phyloP scores from a whole-genome alignment of 2,329 filamentous ascomycete genomes.

The Clonostachys chloroleuca region DNA sequence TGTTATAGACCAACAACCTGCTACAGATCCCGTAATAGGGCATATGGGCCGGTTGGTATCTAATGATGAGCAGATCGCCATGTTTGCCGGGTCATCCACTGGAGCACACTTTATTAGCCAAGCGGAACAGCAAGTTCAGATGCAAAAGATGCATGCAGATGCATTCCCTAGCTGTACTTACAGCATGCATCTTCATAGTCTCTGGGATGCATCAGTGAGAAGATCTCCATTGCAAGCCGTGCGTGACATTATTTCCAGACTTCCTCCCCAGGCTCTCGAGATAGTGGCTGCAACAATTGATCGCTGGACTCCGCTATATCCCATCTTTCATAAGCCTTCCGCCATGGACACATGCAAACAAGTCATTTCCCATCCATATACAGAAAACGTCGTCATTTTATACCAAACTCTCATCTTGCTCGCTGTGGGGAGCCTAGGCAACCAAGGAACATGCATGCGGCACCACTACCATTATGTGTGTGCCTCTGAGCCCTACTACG shows the following conservation, averaged over 20 bases:
- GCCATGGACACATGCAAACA: conserved; percentile 5
- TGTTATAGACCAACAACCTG: neutral
- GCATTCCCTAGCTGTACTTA: conserved; percentile 14
- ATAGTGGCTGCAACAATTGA: conserved; percentile 9
- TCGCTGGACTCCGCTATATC: conserved; percentile 9
- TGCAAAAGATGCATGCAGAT: conserved; percentile 11
- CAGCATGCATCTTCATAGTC: conserved; percentile 10
- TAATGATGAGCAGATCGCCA: conserved; percentile 10
- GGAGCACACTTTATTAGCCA: conserved; percentile 18
- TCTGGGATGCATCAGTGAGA: conserved; percentile 7
- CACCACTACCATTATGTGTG: conserved; percentile 12
- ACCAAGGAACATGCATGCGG: conserved; percentile 2
- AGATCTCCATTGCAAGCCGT: neutral
- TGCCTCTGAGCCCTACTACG: conserved; percentile 11
- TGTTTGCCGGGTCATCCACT: conserved; percentile 16
- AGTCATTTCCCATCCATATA: neutral
- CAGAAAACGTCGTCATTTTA: conserved; percentile 1
- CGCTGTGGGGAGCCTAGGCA: conserved; percentile 10
- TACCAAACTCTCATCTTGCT: conserved; percentile 11
- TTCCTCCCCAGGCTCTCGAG: conserved; percentile 6
- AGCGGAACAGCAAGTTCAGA: conserved; percentile 14
- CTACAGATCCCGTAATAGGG: conserved; percentile 9
- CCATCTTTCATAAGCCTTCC: conserved; percentile 10
- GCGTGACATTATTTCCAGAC: conserved; percentile 3
- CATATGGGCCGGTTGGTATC: conserved; percentile 16